A percentile compares a stretch with the other conserved stretches of the same genome.
Evolutionary conservation across 495 filamentous ascomycete genomes (phyloP).

Genomic region (Lentithecium fluviatile): DNA sequence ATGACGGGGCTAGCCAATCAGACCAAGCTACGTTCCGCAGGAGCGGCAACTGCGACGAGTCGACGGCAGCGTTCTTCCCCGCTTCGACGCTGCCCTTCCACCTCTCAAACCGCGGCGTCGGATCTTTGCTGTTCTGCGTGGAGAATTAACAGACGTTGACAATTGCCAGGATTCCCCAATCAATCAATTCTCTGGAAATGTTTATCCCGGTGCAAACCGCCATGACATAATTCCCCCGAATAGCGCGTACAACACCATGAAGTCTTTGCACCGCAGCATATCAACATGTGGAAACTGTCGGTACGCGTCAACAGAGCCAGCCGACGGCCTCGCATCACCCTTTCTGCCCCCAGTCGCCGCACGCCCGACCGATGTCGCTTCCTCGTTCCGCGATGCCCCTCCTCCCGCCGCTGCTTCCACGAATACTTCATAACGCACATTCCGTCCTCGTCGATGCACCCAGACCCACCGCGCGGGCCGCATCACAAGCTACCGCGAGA

Average conservation of each 20-base stretch:
- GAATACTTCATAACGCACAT: constrained; percentile 97
- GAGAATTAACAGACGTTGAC: too few species aligned
- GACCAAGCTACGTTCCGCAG: too few species aligned
- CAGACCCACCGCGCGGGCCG: constrained; percentile 67
- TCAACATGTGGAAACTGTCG: constrained; percentile 34
- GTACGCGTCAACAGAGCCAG: constrained; percentile 19
- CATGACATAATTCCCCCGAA: background rate
- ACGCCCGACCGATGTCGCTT: background rate
- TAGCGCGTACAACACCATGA: constrained; percentile 21
- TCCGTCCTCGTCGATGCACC: constrained; percentile 88
- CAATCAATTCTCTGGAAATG: constrained; percentile 3
- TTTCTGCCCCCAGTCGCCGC: background rate
- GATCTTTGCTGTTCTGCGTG: too few species aligned
- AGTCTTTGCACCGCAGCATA: constrained; percentile 4
- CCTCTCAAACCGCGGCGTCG: too few species aligned
- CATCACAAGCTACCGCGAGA: constrained; percentile 81
- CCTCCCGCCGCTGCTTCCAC: constrained; percentile 64
- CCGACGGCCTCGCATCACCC: constrained; percentile 4
- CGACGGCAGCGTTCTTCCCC: too few species aligned
- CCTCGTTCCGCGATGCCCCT: background rate
- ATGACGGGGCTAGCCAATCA: too few species aligned
- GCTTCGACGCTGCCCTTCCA: too few species aligned
- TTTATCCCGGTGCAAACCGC: constrained; percentile 4
- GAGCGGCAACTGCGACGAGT: too few species aligned
- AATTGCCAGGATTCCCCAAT: background rate